A percentile compares a stretch with the other conserved stretches of the same genome.
Conservation (phyloP, 345 rosid genomes). For the Murraya paniculata region DNA sequence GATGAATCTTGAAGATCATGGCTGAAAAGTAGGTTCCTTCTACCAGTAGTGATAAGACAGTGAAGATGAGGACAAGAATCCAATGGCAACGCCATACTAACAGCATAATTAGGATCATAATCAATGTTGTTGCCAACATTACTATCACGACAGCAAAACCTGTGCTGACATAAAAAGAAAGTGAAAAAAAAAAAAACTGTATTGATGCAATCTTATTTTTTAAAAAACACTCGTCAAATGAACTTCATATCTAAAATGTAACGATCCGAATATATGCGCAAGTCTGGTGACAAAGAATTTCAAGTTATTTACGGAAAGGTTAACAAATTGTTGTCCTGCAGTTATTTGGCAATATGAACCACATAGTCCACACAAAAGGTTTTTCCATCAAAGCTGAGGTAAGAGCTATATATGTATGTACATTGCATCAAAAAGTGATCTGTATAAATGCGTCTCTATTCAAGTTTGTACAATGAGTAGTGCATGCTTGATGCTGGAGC, state of each 20-base stretch:
- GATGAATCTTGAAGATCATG: slow-evolving; percentile 31
- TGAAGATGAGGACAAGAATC: slow-evolving; percentile 27
- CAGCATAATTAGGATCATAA: slow-evolving; percentile 30
- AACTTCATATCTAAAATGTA: background rate
- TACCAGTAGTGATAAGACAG: slow-evolving; percentile 18
- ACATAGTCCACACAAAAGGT: too few species aligned
- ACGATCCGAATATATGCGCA: background rate
- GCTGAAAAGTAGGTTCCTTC: slow-evolving; percentile 37
- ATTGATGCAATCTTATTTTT: background rate
- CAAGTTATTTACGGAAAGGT: background rate
- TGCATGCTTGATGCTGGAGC: too few species aligned
- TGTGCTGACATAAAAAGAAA: slow-evolving; percentile 2
- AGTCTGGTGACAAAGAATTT: background rate
- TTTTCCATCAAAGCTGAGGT: too few species aligned
- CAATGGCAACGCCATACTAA: slow-evolving; percentile 39
- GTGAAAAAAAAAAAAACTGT: background rate
- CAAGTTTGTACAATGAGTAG: too few species aligned
- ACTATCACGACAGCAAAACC: slow-evolving; percentile 31
- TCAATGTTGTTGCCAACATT: slow-evolving; percentile 35
- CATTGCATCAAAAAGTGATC: too few species aligned
- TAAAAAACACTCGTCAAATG: background rate
- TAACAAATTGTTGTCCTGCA: background rate
- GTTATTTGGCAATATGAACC: too few species aligned
- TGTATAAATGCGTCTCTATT: too few species aligned
- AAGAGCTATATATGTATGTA: too few species aligned